These are phyloP conservation scores for Fusarium sp. DNA, from an alignment of 2,329 filamentous ascomycete species.

Conservation along the genomic window DNA sequence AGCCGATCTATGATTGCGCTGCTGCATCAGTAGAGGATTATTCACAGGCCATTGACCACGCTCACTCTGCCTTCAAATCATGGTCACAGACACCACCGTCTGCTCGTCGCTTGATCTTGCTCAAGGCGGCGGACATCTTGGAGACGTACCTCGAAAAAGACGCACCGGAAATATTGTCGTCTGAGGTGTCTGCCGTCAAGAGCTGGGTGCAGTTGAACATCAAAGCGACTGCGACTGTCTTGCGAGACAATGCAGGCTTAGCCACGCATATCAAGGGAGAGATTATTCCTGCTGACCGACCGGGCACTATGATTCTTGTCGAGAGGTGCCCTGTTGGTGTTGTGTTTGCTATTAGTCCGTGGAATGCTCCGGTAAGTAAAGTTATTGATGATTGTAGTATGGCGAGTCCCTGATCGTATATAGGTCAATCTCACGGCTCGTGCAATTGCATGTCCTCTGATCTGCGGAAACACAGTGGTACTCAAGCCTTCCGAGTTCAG, in stretches of 20 bases:
- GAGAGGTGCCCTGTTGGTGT: constrained; percentile 80
- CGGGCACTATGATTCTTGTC: constrained; percentile 72
- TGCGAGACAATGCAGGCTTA: constrained; percentile 60
- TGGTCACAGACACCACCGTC: constrained; percentile 74
- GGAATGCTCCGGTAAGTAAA: constrained; percentile 46
- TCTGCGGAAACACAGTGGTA: constrained; percentile 56
- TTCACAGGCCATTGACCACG: constrained; percentile 58
- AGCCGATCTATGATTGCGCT: constrained; percentile 68
- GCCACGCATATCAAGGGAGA: constrained; percentile 55
- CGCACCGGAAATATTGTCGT: constrained; percentile 6
- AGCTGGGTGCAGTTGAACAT: constrained; percentile 57
- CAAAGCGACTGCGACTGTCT: constrained; percentile 52
- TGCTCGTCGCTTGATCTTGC: constrained; percentile 73
- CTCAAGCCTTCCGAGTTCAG: constrained; percentile 75
- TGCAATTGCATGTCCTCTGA: not conserved
- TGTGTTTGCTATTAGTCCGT: constrained; percentile 78
- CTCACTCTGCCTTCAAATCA: constrained; percentile 69
- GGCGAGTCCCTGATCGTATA: not conserved
- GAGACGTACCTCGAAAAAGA: constrained; percentile 48
- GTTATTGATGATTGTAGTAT: too few relatives aligned
- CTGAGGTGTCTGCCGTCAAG: constrained; percentile 52
- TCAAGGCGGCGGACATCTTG: constrained; percentile 74
- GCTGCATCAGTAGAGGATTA: constrained; percentile 70
- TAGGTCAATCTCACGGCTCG: constrained; percentile 3
- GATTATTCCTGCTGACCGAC: constrained; percentile 54